Evolutionary conservation across 257 asterid species (phyloP).

Genomic region (Paraleonurus japonicus): DNA sequence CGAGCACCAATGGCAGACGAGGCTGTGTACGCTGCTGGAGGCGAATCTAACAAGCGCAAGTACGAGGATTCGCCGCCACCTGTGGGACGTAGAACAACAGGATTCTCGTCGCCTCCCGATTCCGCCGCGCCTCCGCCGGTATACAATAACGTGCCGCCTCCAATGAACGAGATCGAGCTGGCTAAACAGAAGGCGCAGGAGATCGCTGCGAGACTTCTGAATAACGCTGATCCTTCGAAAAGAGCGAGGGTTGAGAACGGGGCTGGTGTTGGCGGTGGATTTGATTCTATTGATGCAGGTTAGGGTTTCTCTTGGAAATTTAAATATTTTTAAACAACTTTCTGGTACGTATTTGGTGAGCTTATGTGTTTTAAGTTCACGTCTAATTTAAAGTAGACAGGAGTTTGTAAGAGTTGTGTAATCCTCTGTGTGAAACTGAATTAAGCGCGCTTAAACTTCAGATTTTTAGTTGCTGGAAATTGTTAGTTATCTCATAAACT

Average conservation of each 20-base stretch:
- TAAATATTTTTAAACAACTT: not conserved
- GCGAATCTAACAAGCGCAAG: constrained; percentile 61
- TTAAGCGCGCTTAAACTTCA: not conserved
- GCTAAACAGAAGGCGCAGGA: constrained; percentile 96
- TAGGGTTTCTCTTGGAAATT: not conserved
- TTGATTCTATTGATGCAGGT: constrained; percentile 47
- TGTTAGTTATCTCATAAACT: not conserved
- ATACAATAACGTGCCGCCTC: constrained; percentile 75
- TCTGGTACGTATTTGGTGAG: not conserved
- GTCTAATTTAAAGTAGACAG: not conserved
- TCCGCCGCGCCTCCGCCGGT: constrained; percentile 47
- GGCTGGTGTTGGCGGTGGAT: constrained; percentile 47
- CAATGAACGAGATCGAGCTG: constrained; percentile 71
- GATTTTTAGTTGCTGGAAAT: not conserved
- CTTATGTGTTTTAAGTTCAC: not conserved
- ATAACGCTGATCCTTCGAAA: constrained; percentile 59
- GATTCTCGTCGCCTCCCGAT: constrained; percentile 77
- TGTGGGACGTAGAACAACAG: constrained; percentile 60
- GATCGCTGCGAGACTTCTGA: constrained; percentile 82
- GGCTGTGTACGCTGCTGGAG: constrained; percentile 43
- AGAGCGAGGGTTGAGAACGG: constrained; percentile 75
- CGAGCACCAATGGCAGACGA: constrained; percentile 61
- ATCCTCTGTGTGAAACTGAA: not conserved
- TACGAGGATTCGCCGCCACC: constrained; percentile 76
- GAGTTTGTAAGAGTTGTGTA: not conserved